phyloP scores from a whole-genome alignment of 2,329 filamentous ascomycete genomes.

The Monosporascus sp. region DNA sequence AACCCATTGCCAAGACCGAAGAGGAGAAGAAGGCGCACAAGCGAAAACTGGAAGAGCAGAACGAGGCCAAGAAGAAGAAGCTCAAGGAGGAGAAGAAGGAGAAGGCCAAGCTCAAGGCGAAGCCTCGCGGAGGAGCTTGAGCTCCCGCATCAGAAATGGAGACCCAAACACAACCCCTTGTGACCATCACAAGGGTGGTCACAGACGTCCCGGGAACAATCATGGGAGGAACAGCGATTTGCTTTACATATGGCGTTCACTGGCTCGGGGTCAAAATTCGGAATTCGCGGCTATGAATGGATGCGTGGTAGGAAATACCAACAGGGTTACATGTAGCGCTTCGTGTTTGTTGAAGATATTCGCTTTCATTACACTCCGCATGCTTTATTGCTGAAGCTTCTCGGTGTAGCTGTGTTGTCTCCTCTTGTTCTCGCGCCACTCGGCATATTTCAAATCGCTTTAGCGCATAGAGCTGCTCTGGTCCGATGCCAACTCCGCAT shows the following conservation, averaged over 20 bases:
- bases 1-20: slow-evolving; percentile 81
- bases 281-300: neutral
- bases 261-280: neutral
- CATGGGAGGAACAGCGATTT: neutral
- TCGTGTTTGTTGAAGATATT: neutral
- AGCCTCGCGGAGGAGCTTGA: slow-evolving; percentile 57
- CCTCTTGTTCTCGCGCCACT: too few species aligned
- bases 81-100: slow-evolving; percentile 91
- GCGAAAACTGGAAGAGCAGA: slow-evolving; percentile 88
- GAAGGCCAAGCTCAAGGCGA: slow-evolving; percentile 85
- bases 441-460: too few species aligned
- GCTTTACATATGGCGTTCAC: neutral
- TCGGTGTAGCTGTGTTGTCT: too few species aligned
- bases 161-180: too few species aligned
- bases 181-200: too few species aligned
- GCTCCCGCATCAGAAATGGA: too few species aligned
- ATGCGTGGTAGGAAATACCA: neutral
- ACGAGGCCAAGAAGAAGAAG: slow-evolving; percentile 92
- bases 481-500: too few species aligned
- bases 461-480: too few species aligned
- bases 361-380: neutral
- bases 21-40: slow-evolving; percentile 81
- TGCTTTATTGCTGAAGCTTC: neutral
- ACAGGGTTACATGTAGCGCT: neutral
- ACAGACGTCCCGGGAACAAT: neutral